Percentiles rank a stretch among this genome's conserved stretches.
Evolutionary conservation across 495 filamentous ascomycete species (phyloP).

Genomic region (Penicillium antarcticum): DNA sequence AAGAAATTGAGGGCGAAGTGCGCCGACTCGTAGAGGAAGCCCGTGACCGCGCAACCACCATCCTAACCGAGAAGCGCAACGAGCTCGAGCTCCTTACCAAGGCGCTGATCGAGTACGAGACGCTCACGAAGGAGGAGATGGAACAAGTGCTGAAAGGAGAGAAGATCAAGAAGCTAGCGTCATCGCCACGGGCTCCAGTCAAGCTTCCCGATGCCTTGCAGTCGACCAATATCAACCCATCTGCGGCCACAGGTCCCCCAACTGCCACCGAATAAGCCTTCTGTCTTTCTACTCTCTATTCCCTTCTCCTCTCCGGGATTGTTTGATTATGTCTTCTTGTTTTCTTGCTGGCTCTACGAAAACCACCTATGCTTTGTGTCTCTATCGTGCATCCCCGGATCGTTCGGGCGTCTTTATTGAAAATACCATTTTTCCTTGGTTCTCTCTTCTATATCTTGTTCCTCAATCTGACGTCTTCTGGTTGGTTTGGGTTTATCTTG

Average conservation of each 20-base stretch:
- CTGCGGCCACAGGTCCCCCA: slow-evolving; percentile 16
- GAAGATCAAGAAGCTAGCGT: slow-evolving; percentile 62
- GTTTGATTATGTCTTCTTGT: not conserved
- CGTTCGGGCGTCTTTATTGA: slow-evolving; percentile 30
- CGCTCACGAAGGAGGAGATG: slow-evolving; percentile 81
- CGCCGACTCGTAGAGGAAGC: slow-evolving; percentile 80
- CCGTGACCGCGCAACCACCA: slow-evolving; percentile 64
- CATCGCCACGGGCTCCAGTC: slow-evolving; percentile 43
- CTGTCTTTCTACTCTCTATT: not conserved
- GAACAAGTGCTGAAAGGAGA: slow-evolving; percentile 83
- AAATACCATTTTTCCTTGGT: slow-evolving; percentile 22
- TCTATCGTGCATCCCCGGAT: slow-evolving; percentile 24
- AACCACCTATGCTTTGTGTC: slow-evolving; percentile 4
- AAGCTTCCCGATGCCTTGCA: slow-evolving; percentile 52
- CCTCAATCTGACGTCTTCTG: not conserved
- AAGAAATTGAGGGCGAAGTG: slow-evolving; percentile 81
- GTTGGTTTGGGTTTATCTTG: not conserved
- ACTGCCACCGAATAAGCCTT: slow-evolving; percentile 23
- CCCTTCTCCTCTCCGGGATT: slow-evolving; percentile 4
- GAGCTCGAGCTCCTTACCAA: slow-evolving; percentile 85
- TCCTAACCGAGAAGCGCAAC: slow-evolving; percentile 67
- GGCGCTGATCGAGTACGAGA: slow-evolving; percentile 92
- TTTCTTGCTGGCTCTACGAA: not conserved
- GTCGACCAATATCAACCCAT: slow-evolving; percentile 24
- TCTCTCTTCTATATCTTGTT: slow-evolving; percentile 5